Percentiles rank a stretch among this genome's conserved stretches.
Conservation (phyloP, 2,329 filamentous ascomycete genomes). For the Alternaria ventricosa region DNA sequence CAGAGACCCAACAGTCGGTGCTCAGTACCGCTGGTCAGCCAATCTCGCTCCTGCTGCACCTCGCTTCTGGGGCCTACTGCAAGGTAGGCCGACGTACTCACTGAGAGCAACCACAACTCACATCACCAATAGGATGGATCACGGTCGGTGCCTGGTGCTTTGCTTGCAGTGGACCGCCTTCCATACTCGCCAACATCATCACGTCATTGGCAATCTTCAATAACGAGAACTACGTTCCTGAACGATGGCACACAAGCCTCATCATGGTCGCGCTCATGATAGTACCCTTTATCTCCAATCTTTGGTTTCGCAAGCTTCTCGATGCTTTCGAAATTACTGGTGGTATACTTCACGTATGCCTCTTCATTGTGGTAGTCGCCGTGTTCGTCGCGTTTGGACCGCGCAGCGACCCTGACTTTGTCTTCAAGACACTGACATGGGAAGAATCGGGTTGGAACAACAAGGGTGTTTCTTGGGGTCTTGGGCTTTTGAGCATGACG, state of each 20-base stretch:
- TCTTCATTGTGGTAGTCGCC: slow-evolving; percentile 58
- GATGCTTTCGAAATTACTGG: slow-evolving; percentile 56
- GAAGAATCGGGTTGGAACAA: slow-evolving; percentile 51
- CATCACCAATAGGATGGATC: slow-evolving; percentile 50
- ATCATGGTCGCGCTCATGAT: slow-evolving; percentile 54
- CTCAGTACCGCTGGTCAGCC: slow-evolving; percentile 43
- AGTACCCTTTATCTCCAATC: slow-evolving; percentile 52
- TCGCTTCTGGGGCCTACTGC: slow-evolving; percentile 37
- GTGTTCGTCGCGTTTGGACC: slow-evolving; percentile 53
- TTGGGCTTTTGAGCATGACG: slow-evolving; percentile 46
- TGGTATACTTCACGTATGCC: slow-evolving; percentile 55
- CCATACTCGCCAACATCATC: slow-evolving; percentile 34
- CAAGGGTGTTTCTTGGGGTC: slow-evolving; percentile 51
- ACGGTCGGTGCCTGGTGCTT: slow-evolving; percentile 48
- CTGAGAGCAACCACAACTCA: slow-evolving; percentile 22
- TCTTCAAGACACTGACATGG: slow-evolving; percentile 56
- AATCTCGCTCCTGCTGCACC: slow-evolving; percentile 32
- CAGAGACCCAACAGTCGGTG: slow-evolving; percentile 42
- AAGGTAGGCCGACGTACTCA: slow-evolving; percentile 21
- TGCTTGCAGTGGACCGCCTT: slow-evolving; percentile 36
- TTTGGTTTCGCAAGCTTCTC: slow-evolving; percentile 53
- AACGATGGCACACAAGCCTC: slow-evolving; percentile 59
- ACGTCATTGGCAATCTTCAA: slow-evolving; percentile 46
- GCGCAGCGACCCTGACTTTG: slow-evolving; percentile 47
- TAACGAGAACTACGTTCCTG: slow-evolving; percentile 42